Evolutionary conservation across 768 basidiomycete genomes (phyloP).

Genomic region (Austroboletus eburneus): DNA sequence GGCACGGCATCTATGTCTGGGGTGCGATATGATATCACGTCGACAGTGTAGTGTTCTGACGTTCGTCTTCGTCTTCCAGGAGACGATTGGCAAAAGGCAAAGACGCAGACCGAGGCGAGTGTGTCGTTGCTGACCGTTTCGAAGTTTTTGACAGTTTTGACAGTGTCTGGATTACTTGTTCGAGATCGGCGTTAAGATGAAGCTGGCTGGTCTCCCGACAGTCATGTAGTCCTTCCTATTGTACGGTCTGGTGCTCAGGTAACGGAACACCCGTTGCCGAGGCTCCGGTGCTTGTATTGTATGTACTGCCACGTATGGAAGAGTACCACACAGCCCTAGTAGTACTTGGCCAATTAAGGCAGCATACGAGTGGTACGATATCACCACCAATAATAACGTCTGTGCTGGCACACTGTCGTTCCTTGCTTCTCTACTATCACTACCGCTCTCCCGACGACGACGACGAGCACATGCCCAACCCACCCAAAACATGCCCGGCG

Average conservation of each 20-base stretch:
- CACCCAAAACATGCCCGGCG: slow-evolving; percentile 15
- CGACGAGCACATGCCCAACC: slow-evolving; percentile 19
- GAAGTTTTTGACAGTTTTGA: background rate
- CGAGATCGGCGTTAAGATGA: slow-evolving; percentile 85
- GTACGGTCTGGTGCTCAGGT: too few relatives aligned
- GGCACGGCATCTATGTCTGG: slow-evolving; percentile 86
- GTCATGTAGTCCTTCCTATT: too few relatives aligned
- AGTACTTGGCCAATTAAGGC: slow-evolving; percentile 11
- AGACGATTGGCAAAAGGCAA: slow-evolving; percentile 81
- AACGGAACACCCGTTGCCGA: too few relatives aligned
- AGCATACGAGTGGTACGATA: slow-evolving; percentile 20
- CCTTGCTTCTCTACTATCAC: slow-evolving; percentile 1
- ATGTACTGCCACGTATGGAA: too few relatives aligned
- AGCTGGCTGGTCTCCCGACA: slow-evolving; percentile 54
- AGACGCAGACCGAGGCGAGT: slow-evolving; percentile 76
- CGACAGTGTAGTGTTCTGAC: background rate
- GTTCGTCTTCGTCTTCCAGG: slow-evolving; percentile 30
- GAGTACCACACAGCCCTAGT: too few relatives aligned
- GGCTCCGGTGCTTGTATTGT: too few relatives aligned
- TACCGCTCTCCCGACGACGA: background rate
- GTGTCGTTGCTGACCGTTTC: background rate
- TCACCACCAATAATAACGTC: background rate
- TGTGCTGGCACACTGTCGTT: background rate
- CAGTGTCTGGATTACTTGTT: slow-evolving; percentile 90
- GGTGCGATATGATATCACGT: slow-evolving; percentile 49